phyloP scores from a whole-genome alignment of 148 eudicot genomes.

The Vaccinium corymbosum region DNA sequence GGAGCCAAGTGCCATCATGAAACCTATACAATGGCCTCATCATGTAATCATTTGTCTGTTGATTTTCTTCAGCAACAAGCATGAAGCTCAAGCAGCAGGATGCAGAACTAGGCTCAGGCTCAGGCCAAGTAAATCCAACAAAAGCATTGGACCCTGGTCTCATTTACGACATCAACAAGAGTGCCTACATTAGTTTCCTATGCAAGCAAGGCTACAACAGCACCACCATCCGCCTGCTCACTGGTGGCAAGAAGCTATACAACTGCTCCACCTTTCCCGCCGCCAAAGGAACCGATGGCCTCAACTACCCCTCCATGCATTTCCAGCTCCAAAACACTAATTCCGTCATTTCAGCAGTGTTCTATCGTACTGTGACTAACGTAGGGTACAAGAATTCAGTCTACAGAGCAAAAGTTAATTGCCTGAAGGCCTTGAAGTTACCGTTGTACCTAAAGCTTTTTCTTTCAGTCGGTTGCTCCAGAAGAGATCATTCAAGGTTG shows the following conservation, averaged over 20 bases:
- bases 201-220: constrained; percentile 69
- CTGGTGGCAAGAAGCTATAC: constrained; percentile 30
- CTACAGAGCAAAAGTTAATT: constrained; percentile 40
- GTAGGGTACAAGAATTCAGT: constrained; percentile 37
- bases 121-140: constrained; percentile 61
- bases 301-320: constrained; percentile 84
- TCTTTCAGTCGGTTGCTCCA: constrained; percentile 28
- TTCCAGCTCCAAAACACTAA: constrained; percentile 22
- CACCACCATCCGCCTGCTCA: constrained; percentile 32
- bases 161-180: constrained; percentile 46
- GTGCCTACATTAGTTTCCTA: constrained; percentile 51
- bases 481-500: constrained; percentile 46
- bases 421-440: constrained; percentile 37
- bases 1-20: background rate
- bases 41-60: background rate
- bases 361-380: constrained; percentile 56
- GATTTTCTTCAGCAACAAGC: constrained; percentile 44
- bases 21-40: background rate
- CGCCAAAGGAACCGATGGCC: constrained; percentile 53
- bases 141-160: constrained; percentile 67
- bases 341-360: constrained; percentile 29
- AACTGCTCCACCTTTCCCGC: constrained; percentile 45
- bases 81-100: constrained; percentile 40
- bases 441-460: constrained; percentile 38
- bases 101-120: constrained; percentile 48